Evolutionary conservation across 257 asterid species (phyloP).

Genomic region (Plectranthus barbatus): DNA sequence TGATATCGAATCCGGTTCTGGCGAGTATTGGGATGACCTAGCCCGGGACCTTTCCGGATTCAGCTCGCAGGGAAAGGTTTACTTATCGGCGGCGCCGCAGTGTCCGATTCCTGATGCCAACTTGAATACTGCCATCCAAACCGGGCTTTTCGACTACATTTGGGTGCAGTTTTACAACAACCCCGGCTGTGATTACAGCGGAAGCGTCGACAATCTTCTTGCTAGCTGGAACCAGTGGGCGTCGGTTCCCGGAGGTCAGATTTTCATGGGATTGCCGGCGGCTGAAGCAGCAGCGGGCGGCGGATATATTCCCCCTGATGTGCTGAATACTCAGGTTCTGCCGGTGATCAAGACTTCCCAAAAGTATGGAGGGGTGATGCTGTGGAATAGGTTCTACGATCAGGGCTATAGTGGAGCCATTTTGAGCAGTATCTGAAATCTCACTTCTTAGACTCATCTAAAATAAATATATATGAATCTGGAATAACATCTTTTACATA

Average conservation of each 20-base stretch:
- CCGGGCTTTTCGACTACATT: constrained; percentile 47
- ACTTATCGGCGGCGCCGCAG: constrained; percentile 50
- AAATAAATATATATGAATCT: too few species aligned
- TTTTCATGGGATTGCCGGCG: constrained; percentile 61
- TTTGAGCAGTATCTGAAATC: constrained; percentile 14
- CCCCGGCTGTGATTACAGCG: constrained; percentile 39
- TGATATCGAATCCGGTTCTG: constrained; percentile 32
- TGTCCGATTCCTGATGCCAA: constrained; percentile 40
- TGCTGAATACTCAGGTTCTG: constrained; percentile 39
- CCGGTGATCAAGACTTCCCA: constrained; percentile 34
- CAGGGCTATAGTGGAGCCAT: constrained; percentile 38
- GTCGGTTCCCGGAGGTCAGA: constrained; percentile 20
- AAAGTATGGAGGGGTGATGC: constrained; percentile 58
- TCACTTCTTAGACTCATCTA: too few species aligned
- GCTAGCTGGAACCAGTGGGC: constrained; percentile 37
- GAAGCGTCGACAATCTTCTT: constrained; percentile 17
- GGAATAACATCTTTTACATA: too few species aligned
- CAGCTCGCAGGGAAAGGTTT: constrained; percentile 26
- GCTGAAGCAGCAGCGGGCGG: constrained; percentile 32
- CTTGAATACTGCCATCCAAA: constrained; percentile 24
- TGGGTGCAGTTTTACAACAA: too few species aligned
- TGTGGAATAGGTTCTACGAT: constrained; percentile 51
- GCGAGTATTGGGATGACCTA: constrained; percentile 28
- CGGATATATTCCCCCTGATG: constrained; percentile 46
- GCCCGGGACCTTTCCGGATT: constrained; percentile 23